Percentiles rank a stretch among this genome's conserved stretches.
phyloP scores from a whole-genome alignment of 208 protist genomes.

The Trypanosoma cruzi region DNA sequence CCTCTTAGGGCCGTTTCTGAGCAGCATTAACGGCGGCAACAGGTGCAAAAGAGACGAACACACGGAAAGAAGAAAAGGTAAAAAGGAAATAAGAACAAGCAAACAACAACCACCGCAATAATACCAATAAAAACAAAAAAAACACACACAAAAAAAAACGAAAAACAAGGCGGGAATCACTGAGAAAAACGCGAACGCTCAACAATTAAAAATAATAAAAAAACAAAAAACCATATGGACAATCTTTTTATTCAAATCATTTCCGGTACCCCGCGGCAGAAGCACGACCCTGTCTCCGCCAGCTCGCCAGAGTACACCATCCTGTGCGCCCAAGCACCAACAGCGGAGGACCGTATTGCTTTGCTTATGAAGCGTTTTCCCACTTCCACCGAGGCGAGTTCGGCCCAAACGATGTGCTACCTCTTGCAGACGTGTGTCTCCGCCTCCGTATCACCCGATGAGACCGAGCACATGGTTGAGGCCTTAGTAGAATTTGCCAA shows the following conservation, averaged over 20 bases:
- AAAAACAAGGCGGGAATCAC: no score
- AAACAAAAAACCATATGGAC: conserved; percentile 40
- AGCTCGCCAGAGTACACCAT: conserved; percentile 79
- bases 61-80: conserved; percentile 1
- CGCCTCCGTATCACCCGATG: conserved; percentile 60
- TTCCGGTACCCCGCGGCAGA: conserved; percentile 59
- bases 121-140: no score
- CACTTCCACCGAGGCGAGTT: conserved; percentile 72
- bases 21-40: background rate
- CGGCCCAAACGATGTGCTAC: conserved; percentile 65
- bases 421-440: conserved; percentile 76
- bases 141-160: background rate
- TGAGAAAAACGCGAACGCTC: no score
- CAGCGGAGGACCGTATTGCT: conserved; percentile 53
- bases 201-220: background rate
- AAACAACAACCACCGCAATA: background rate
- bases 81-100: background rate
- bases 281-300: conserved; percentile 34
- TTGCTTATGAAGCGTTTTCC: conserved; percentile 65
- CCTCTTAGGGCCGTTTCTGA: background rate
- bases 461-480: conserved; percentile 81
- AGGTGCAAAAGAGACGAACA: background rate
- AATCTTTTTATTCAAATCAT: conserved; percentile 70
- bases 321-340: conserved; percentile 71
- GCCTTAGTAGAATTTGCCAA: conserved; percentile 48